Percentiles rank a stretch among this genome's conserved stretches.
phyloP scores from a whole-genome alignment of 2,329 filamentous ascomycete species.

The Penicillium sp. region DNA sequence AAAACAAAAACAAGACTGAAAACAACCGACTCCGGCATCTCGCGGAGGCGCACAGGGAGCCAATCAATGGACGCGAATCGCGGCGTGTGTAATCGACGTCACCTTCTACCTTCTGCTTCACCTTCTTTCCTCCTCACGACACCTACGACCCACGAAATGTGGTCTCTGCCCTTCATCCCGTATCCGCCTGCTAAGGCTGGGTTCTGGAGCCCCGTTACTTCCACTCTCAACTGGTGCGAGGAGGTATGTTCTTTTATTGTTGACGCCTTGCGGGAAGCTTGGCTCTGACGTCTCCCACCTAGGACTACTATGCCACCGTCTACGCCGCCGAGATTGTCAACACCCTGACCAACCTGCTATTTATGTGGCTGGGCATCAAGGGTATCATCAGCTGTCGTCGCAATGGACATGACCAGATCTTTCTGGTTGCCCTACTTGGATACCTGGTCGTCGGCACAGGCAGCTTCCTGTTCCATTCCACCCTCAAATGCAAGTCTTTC shows the following conservation, averaged over 20 bases:
- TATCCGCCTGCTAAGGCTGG: conserved; percentile 53
- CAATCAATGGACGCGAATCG: conserved; percentile 13
- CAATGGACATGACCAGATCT: conserved; percentile 72
- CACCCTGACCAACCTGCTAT: conserved; percentile 77
- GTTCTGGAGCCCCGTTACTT: conserved; percentile 69
- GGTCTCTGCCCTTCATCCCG: conserved; percentile 35
- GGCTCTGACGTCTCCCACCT: not conserved
- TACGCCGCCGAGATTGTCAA: conserved; percentile 78
- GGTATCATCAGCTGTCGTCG: conserved; percentile 71
- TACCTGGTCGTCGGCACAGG: conserved; percentile 62
- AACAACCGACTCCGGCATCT: conserved; percentile 13
- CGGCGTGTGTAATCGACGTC: conserved; percentile 20
- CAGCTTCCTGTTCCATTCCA: conserved; percentile 63
- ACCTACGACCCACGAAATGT: conserved; percentile 25
- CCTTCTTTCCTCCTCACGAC: conserved; percentile 3
- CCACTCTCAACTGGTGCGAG: conserved; percentile 77
- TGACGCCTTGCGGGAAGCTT: not conserved
- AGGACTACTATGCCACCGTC: conserved; percentile 73
- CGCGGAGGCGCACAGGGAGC: conserved; percentile 14
- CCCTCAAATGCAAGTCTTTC: conserved; percentile 56
- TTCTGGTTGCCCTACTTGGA: conserved; percentile 64
- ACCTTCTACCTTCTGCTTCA: not conserved
- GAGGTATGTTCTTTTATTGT: conserved; percentile 53
- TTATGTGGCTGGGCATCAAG: conserved; percentile 72
- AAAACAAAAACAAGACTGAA: not conserved